Percentiles rank a stretch among this genome's conserved stretches.
Evolutionary conservation across 148 eudicot genomes (phyloP).

Genomic region (Polygonum aviculare): DNA sequence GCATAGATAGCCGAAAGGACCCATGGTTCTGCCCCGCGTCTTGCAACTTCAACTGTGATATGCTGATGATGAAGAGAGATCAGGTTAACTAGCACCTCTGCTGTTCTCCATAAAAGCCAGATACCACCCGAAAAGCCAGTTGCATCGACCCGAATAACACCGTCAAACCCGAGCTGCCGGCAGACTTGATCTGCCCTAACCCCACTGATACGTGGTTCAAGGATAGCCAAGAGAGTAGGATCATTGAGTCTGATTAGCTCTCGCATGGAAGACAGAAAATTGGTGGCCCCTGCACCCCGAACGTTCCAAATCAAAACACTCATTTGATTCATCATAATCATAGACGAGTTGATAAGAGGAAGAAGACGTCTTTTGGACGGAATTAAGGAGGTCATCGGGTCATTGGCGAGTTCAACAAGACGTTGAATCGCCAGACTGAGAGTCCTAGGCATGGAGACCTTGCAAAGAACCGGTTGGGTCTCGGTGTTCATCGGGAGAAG

Average conservation of each 20-base stretch:
- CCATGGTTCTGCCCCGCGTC: neutral
- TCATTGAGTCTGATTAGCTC: neutral
- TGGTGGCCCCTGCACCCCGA: neutral
- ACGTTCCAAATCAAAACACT: neutral
- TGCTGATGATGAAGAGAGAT: neutral
- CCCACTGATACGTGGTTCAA: neutral
- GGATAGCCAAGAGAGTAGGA: neutral
- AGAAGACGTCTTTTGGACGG: too few species aligned
- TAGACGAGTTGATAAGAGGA: too few species aligned
- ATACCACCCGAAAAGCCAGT: neutral
- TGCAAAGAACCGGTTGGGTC: too few species aligned
- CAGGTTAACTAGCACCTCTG: neutral
- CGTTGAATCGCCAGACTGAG: too few species aligned
- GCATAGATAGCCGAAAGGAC: neutral
- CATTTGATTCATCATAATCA: too few species aligned
- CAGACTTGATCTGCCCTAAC: neutral
- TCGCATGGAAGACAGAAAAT: neutral
- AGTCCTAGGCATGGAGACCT: too few species aligned
- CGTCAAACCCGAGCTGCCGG: neutral
- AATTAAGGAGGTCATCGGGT: too few species aligned
- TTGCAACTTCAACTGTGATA: neutral
- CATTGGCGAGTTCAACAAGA: too few species aligned
- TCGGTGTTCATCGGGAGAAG: too few species aligned
- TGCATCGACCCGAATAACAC: neutral
- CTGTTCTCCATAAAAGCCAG: neutral